Evolutionary conservation across 176 grass and related monocot species (phyloP).

Genomic region (Rhynchospora tenuis): DNA sequence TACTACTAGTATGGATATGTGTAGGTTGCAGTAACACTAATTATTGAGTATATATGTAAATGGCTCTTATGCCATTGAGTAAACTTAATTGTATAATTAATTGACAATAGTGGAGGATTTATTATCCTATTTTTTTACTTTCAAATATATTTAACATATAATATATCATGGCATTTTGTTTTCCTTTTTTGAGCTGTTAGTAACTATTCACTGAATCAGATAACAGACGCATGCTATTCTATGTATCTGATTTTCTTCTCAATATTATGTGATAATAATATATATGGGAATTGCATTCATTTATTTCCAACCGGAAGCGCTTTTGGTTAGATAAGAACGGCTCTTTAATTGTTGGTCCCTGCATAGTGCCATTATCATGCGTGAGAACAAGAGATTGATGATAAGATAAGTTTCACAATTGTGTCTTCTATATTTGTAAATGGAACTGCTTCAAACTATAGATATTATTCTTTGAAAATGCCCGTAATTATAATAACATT

Average conservation of each 20-base stretch:
- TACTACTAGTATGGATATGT: background rate
- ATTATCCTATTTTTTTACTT: background rate
- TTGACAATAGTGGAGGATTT: background rate
- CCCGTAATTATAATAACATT: too few species aligned
- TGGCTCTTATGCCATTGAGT: conserved; percentile 6
- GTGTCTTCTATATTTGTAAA: background rate
- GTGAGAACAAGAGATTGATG: background rate
- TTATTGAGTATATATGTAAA: background rate
- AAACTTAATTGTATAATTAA: background rate
- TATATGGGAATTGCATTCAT: background rate
- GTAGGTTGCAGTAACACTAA: background rate
- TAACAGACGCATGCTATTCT: background rate
- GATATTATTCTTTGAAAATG: too few species aligned
- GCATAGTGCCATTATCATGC: background rate
- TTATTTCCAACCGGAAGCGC: background rate
- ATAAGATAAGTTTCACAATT: background rate
- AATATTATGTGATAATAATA: background rate
- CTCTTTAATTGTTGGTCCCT: background rate
- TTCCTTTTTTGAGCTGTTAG: background rate
- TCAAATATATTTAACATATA: background rate
- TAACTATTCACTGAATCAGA: background rate
- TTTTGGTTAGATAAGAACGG: background rate
- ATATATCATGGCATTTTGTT: background rate
- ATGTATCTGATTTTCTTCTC: background rate
- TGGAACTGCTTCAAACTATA: background rate